These are phyloP conservation scores for Aspergillus ochraceus DNA, from an alignment of 2,329 filamentous ascomycete genomes.

Conservation along the genomic window DNA sequence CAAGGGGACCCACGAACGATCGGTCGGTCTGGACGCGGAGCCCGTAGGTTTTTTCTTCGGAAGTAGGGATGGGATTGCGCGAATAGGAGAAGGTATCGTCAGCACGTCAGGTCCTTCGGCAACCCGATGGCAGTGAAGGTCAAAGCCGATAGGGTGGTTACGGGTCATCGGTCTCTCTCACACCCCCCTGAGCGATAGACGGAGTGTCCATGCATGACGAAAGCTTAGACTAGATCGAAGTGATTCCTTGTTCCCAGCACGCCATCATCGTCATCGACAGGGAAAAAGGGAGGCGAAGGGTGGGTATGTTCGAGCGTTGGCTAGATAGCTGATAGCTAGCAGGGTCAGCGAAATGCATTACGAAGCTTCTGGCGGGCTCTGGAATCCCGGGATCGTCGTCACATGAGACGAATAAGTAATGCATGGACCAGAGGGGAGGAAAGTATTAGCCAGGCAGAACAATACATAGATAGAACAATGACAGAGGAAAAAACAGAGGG, in stretches of 20 bases:
- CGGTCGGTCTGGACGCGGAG: slow-evolving; percentile 9
- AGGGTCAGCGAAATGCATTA: slow-evolving; percentile 5
- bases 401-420: slow-evolving; percentile 5
- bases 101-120: slow-evolving; percentile 5
- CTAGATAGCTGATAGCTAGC: not conserved
- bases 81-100: slow-evolving; percentile 3
- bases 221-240: slow-evolving; percentile 2
- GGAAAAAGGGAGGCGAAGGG: slow-evolving; percentile 1
- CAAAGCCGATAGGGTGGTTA: not conserved
- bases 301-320: slow-evolving; percentile 1
- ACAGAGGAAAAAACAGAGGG: not conserved
- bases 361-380: slow-evolving; percentile 10
- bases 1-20: slow-evolving; percentile 10
- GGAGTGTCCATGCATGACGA: not conserved
- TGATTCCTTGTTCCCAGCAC: slow-evolving; percentile 1
- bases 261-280: slow-evolving; percentile 4
- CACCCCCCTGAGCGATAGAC: not conserved
- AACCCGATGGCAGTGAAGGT: slow-evolving; percentile 5
- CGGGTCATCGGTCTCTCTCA: not conserved
- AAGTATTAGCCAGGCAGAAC: not conserved
- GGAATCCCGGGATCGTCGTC: slow-evolving; percentile 4
- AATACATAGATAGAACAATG: not conserved
- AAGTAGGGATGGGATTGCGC: not conserved
- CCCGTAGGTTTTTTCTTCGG: not conserved
- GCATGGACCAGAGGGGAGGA: not conserved